Conservation (phyloP, 371 early-diverging fungal species). For the Mucor racemosus region DNA sequence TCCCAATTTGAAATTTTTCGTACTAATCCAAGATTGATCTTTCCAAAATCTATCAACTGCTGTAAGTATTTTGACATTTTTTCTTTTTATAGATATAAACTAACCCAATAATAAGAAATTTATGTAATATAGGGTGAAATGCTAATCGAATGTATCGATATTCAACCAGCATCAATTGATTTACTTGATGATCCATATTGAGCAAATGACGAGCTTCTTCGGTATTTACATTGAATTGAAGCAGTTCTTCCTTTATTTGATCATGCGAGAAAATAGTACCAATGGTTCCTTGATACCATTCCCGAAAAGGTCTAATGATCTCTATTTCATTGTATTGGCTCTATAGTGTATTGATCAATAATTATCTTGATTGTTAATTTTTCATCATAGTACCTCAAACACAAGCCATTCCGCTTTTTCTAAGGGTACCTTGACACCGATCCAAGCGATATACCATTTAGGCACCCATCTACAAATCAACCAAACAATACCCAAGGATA, state of each 20-base stretch:
- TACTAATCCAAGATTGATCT: slow-evolving; percentile 70
- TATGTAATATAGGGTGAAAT: slow-evolving; percentile 75
- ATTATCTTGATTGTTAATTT: neutral
- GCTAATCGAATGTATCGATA: slow-evolving; percentile 87
- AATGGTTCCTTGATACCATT: slow-evolving; percentile 71
- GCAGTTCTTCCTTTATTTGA: slow-evolving; percentile 43
- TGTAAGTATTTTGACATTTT: too few relatives aligned
- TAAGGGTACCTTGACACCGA: slow-evolving; percentile 62
- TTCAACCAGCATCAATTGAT: slow-evolving; percentile 65
- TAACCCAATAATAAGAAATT: slow-evolving; percentile 73
- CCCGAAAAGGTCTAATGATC: slow-evolving; percentile 58
- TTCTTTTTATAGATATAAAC: neutral
- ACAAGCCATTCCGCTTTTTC: slow-evolving; percentile 73
- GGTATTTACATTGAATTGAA: slow-evolving; percentile 29
- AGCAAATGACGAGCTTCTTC: slow-evolving; percentile 29
- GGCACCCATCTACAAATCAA: slow-evolving; percentile 89
- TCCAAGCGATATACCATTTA: slow-evolving; percentile 68
- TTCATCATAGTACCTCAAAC: slow-evolving; percentile 51
- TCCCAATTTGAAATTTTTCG: slow-evolving; percentile 56
- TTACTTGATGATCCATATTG: slow-evolving; percentile 38
- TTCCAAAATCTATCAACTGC: slow-evolving; percentile 66
- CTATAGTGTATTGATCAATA: slow-evolving; percentile 24
- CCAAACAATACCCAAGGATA: slow-evolving; percentile 75
- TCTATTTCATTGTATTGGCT: slow-evolving; percentile 78
- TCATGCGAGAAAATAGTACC: slow-evolving; percentile 68